Evolutionary conservation across 495 filamentous ascomycete genomes (phyloP), one percentile per base, ranked within the genome.

Genomic region (Talaromyces ruber): DNA sequence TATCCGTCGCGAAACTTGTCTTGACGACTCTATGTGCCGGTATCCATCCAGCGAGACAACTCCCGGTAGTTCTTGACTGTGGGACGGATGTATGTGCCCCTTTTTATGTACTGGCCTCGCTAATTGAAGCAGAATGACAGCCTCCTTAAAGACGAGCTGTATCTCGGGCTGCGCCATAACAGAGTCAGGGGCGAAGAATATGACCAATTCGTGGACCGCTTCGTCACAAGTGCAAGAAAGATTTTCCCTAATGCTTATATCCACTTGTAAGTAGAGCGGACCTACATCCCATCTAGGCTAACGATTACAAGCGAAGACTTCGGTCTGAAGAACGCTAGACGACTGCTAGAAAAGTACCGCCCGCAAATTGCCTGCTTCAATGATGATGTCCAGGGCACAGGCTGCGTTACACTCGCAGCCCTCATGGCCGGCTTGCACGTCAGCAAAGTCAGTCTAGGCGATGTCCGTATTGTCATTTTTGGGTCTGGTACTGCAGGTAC

Each of bases 341-440:
- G 88, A 21, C 84, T 96, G 4, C 76, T 96, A 7, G 88, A 96
- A 61, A 85, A 82, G 34, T 95, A 91, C 65, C 78, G 84, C 5
- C 76, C 85, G 0, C 63, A 87, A 22, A 85, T 95, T 6, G 78
- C 92, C 0, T 96, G 91, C 70, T 94, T 96, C 79, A 96, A 96
- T 63, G 92, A 96, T 59, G 92, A 96, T 72, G 86, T 96, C 1
- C 92, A 96, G 70, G 92, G 92, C 2, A 96, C 92, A 1, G 92
- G 92, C 0, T 90, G 88, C 37, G 90, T 96, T 2, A 95, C 92
- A 0, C 76, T 96, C 4, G 92, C 91, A 0, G 91, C 87, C 0
- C 86, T 96, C 62, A 83, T 89, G 72, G 82, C 89, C 1, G 90
- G 80, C 2, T 72, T 91, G 12, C 81, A 90, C 59, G 84, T 95